Evolutionary conservation across 139 green algal genomes (phyloP).

Genomic region (Picochlorum costavermella): DNA sequence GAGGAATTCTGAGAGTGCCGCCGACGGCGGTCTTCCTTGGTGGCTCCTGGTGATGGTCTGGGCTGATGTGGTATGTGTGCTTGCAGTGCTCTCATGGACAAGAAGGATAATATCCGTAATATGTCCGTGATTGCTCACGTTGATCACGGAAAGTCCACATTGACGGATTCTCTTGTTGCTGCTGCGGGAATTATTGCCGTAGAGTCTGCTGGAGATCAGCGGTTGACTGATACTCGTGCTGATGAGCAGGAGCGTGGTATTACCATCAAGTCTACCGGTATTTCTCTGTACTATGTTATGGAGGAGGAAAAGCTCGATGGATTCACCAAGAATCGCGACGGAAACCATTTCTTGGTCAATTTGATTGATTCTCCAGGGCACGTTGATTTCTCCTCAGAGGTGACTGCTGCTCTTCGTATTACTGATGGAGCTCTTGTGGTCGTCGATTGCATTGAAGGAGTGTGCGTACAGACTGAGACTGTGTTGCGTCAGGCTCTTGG

Average conservation of each 20-base stretch:
- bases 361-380: conserved; percentile 98
- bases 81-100: conserved; percentile 68
- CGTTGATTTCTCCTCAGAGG: conserved; percentile 99
- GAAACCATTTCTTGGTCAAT: conserved; percentile 96
- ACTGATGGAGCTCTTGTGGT: conserved; percentile 98
- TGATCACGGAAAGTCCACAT: conserved; percentile 89
- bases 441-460: conserved; percentile 98
- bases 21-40: not conserved
- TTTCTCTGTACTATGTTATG: conserved; percentile 98
- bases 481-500: conserved; percentile 93
- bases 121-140: conserved; percentile 90
- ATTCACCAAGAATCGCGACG: conserved; percentile 62
- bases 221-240: conserved; percentile 90
- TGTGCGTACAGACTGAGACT: conserved; percentile 99
- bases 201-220: conserved; percentile 83
- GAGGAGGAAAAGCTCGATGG: conserved; percentile 65
- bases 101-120: conserved; percentile 87
- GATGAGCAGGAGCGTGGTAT: conserved; percentile 99
- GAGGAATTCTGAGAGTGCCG: not conserved
- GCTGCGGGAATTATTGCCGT: conserved; percentile 97
- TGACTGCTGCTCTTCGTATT: conserved; percentile 97
- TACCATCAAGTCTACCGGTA: conserved; percentile 99
- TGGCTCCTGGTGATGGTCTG: not conserved
- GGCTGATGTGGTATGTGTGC: not conserved
- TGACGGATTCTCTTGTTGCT: conserved; percentile 97